Base-by-base conservation (phyloP, 768 basidiomycete genomes). In the Boletus rex-veris region DNA sequence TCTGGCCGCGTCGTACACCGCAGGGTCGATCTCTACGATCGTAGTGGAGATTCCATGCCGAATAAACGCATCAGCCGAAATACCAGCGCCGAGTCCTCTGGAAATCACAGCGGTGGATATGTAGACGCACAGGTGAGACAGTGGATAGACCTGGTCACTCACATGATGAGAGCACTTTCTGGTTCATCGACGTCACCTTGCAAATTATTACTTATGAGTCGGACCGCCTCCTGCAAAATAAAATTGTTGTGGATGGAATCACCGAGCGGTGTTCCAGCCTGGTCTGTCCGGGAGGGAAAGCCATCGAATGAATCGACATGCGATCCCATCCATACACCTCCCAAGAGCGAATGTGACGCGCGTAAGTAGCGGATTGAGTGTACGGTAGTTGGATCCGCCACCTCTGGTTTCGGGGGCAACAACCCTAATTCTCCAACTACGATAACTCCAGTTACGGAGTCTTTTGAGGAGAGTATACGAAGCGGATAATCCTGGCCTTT, bases 1-100 rank as follows among this genome's bases (percentile, higher is more conserved):
- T 26, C 82, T 78, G 15, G 95, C 92, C 26, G 88, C 92, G 14
- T 82, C 74, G 66, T 95, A 94, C 19, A 98, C 94, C 2, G 82
- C 86, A 35, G 91, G 90, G 66, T 98, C 96, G 55, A 96, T 90
- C 70, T 98, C 96, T n/a, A 95, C 81, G 45, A 96, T 80, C 2
- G 92, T 91, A 5, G 88, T 86, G 7, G 79, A 74, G 26, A 95
- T 72, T 18, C 78, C 78, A 56, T 91, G 88, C 24, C 78, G 76
- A 44, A 81, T 75, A 59, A 98, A 84, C 0, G 91, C 79, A 40
- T 83, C 80, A 0, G 91, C 86, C 4, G 90, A 85, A 50, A 90
- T 84, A 6, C 96, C 95, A 18, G 82, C 78, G 18, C 96, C 96
- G 31, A 98, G 81, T 11, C 96, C 96, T 69, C 95, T 97, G 62